Evolutionary conservation across 2,329 filamentous ascomycete species (phyloP), one percentile per base, ranked within the genome.

Genomic region (Raffaelea albimanens): DNA sequence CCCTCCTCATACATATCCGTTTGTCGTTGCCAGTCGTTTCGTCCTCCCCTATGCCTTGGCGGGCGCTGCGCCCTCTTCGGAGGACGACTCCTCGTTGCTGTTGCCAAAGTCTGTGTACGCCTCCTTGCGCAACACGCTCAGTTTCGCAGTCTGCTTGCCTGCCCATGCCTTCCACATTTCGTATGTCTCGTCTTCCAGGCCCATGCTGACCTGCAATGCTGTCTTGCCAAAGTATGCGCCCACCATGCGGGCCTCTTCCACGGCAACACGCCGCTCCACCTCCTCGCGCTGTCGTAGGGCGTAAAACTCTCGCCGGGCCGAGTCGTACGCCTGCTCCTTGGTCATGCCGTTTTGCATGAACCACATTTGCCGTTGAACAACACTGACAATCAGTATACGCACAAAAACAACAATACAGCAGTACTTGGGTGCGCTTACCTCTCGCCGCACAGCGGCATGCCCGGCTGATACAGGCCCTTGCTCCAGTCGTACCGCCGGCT

Each of bases 221-320:
- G 78, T 73, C 65, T 83, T 85, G 63, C 88, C 88, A 63, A 97
- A 97, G 72, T 88, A 88, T 44, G 89, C 90, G 46, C 93, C 93
- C 5, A 85, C 83, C 58, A 85, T 78, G 53, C 82, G 72, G 23
- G 93, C 91, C 67, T 98, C 93, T 67, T 98, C 93, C 44, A 80
- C 74, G 8, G 91, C 87, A 50, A 98, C 76, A 57, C 90, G 82
- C 56, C 79, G 76, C 67, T 91, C 82, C 43, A 95, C 78, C 55
- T 96, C 89, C 57, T 94, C 82, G 50, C 80, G 73, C 57, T 95
- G 84, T 50, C 93, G 84, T 53, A 91, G 67, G 41, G 76, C 71
- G 69, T 98, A 98, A 67, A 97, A 95, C 64, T 98, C 91, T 55
- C 83, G 83, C 50, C 93, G 85, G 8, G 86, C 89, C 47, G 73